Evolutionary conservation across 495 filamentous ascomycete genomes (phyloP), one percentile per base, ranked within the genome.

Genomic region (Annulohypoxylon bovei): DNA sequence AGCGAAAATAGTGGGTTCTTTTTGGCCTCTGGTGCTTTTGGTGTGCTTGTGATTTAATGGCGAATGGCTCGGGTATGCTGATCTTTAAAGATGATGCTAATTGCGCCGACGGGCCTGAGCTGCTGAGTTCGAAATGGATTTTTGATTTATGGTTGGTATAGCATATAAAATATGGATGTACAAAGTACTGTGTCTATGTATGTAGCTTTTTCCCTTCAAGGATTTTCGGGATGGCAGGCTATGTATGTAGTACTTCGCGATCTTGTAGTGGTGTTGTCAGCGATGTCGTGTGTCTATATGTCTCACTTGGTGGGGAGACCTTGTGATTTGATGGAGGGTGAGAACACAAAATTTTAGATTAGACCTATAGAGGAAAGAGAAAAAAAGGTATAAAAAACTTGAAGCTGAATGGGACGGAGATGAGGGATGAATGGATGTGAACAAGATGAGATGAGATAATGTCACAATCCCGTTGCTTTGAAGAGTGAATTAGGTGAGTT

Each of bases 231-330:
- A 5, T 33, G 5, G 47, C 27, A 52, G 20, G 22, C 35, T 61
- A 54, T 54, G 56, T 37, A n/a, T 52, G 42, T 55, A 8, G 33
- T 53, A 32, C 18, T 40, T 40, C 22, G 28, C 16, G 23, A 47
- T 30, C 47, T 28, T 55, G 39, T 46, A 50, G 60, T 72, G 70
- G 54, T 65, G 65, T 72, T 62, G 59, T 42, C 39, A 28, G 47
- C 23, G 57, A 72, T 65, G 70, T 72, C 70, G 70, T 72, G 70
- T 72, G 65, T 68, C 70, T 65, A 16, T 52, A 30, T 68, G 70
- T 68, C 70, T 72, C 63, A 68, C 63, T 63, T 60, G 46, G 70
- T 62, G 70, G 70, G 64, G 65, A 72, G 65, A 68, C 65, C 69
- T 62, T 27, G 64, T 68, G 70, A 72, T 62, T 59, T 59, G 30